Conservation (phyloP, 768 basidiomycete species). For the Cantharellus anzutake region DNA sequence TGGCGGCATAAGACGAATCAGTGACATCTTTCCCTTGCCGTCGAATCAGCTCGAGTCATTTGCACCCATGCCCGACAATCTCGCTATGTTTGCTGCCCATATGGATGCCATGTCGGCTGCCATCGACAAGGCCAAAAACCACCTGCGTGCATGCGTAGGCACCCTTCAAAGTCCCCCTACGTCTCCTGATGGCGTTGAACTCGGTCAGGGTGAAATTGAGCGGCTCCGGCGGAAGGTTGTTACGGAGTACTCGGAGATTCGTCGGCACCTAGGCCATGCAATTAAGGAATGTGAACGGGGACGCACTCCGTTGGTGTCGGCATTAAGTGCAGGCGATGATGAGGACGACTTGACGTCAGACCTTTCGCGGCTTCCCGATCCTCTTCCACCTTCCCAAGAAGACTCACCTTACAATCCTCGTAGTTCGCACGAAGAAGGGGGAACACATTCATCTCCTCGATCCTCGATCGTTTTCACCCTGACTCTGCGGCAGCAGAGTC, state of each 20-base stretch:
- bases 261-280: conserved; percentile 59
- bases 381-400: not conserved
- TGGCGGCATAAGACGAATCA: not conserved
- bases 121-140: conserved; percentile 48
- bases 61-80: conserved; percentile 52
- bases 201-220: not conserved
- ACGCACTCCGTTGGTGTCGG: conserved; percentile 31
- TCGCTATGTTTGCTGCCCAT: conserved; percentile 53
- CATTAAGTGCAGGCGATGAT: conserved; percentile 1
- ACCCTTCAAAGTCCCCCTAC: conserved; percentile 22
- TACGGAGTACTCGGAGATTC: conserved; percentile 53
- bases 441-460: not conserved
- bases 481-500: not conserved
- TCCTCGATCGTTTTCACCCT: conserved; percentile 2
- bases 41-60: conserved; percentile 24
- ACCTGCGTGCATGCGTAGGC: conserved; percentile 43
- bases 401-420: not conserved
- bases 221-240: conserved; percentile 22
- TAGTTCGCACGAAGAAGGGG: no score
- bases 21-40: not conserved
- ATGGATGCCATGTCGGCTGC: conserved; percentile 50
- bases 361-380: not conserved
- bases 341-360: conserved; percentile 4
- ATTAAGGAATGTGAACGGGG: conserved; percentile 71
- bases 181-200: not conserved